Percentiles rank a stretch among this genome's conserved stretches.
Evolutionary conservation across 169 alveolate species (phyloP).

Genomic region (Plasmodium relictum): DNA sequence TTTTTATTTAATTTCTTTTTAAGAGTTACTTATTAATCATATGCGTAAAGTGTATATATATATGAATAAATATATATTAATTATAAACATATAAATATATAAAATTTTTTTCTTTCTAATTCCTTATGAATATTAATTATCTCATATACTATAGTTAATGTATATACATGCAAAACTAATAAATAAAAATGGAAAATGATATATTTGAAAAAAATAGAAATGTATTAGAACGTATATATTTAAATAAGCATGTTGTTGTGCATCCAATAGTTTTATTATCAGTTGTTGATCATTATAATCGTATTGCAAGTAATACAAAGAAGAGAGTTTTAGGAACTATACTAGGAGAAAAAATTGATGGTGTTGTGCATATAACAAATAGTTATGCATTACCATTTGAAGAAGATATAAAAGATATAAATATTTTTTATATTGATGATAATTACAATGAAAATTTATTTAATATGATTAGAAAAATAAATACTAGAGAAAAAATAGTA

Average conservation of each 20-base stretch:
- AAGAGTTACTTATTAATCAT: no score
- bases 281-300: conserved; percentile 99
- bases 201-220: conserved; percentile 78
- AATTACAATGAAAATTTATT: conserved; percentile 97
- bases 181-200: conserved; percentile 62
- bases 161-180: neutral
- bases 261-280: conserved; percentile 98
- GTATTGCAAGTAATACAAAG: conserved; percentile 96
- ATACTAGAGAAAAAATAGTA: conserved; percentile 96
- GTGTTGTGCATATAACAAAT: conserved; percentile 96
- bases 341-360: conserved; percentile 93
- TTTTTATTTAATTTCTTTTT: no score
- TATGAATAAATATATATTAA: no score
- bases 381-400: conserved; percentile 99
- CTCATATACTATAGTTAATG: no score
- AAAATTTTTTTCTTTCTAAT: no score
- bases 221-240: conserved; percentile 71
- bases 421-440: conserved; percentile 99
- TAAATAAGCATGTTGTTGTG: conserved; percentile 89
- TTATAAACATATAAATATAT: no score
- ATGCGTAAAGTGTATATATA: no score
- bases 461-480: conserved; percentile 97
- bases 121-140: no score
- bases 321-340: conserved; percentile 99
- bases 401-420: conserved; percentile 98